phyloP scores from a whole-genome alignment of 2,329 filamentous ascomycete species.

The Xylariomycetidae sp. region DNA sequence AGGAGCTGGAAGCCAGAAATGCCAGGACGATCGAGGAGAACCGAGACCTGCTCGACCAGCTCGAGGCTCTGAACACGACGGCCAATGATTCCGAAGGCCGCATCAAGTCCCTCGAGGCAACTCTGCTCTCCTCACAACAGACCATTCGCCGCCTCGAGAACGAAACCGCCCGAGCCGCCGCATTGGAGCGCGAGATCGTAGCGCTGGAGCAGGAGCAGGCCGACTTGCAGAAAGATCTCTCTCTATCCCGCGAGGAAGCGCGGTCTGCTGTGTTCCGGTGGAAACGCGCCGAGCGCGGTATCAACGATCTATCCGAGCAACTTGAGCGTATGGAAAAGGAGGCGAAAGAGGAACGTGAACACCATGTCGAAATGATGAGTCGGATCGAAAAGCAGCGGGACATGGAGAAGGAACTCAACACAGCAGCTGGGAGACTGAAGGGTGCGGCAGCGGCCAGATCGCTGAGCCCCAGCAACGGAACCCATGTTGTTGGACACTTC shows the following conservation, averaged over 20 bases:
- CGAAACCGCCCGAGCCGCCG: constrained; percentile 67
- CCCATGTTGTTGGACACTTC: constrained; percentile 84
- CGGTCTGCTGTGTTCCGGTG: constrained; percentile 75
- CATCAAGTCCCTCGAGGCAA: constrained; percentile 69
- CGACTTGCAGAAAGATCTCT: constrained; percentile 60
- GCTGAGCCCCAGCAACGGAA: constrained; percentile 51
- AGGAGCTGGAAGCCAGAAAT: constrained; percentile 69
- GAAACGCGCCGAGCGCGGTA: constrained; percentile 74
- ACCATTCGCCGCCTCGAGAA: constrained; percentile 68
- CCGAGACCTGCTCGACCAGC: constrained; percentile 68
- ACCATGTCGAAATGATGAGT: constrained; percentile 72
- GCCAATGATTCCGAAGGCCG: constrained; percentile 74
- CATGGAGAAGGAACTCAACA: constrained; percentile 76
- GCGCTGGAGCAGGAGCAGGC: constrained; percentile 78
- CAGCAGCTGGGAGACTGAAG: constrained; percentile 73
- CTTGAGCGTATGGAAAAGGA: constrained; percentile 85
- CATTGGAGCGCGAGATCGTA: constrained; percentile 74
- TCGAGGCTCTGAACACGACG: constrained; percentile 77
- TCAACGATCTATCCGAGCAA: constrained; percentile 77
- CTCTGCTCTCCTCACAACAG: constrained; percentile 70
- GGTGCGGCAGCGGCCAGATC: constrained; percentile 69
- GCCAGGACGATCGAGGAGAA: constrained; percentile 78
- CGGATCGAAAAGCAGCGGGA: constrained; percentile 79
- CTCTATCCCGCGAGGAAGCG: constrained; percentile 65
- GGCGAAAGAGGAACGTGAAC: constrained; percentile 69